These are phyloP conservation scores for Lignosus rhinocerotis DNA, from an alignment of 1,284 basidiomycete genomes.

Conservation along the genomic window DNA sequence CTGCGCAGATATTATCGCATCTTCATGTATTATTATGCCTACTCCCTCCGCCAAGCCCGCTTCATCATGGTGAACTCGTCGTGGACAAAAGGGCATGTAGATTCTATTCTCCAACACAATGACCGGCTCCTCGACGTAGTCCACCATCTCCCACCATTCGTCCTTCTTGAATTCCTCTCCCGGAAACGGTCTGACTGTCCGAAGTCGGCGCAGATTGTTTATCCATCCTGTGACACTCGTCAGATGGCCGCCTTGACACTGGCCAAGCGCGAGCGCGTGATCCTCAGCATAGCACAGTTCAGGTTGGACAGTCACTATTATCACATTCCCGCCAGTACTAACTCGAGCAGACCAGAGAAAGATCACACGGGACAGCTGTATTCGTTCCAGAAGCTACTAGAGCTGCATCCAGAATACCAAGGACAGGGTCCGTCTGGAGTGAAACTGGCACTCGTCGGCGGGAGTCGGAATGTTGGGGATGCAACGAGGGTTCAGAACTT, in stretches of 20 bases:
- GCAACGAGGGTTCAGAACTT: constrained; percentile 68
- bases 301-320: constrained; percentile 48
- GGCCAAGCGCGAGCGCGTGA: constrained; percentile 59
- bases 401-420: constrained; percentile 58
- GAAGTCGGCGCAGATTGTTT: constrained; percentile 59
- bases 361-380: constrained; percentile 84
- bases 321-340: neutral
- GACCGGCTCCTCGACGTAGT: constrained; percentile 49
- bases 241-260: constrained; percentile 70
- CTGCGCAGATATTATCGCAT: constrained; percentile 84
- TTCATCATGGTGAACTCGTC: constrained; percentile 93
- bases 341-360: constrained; percentile 80
- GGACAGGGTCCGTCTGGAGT: constrained; percentile 36
- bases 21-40: constrained; percentile 83
- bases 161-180: constrained; percentile 30
- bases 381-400: constrained; percentile 66
- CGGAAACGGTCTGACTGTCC: constrained; percentile 19
- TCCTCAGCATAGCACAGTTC: constrained; percentile 92
- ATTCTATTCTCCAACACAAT: constrained; percentile 63
- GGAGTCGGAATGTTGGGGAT: constrained; percentile 79
- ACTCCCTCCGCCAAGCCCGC: constrained; percentile 72
- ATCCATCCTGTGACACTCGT: constrained; percentile 90
- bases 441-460: constrained; percentile 79
- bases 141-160: constrained; percentile 34
- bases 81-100: constrained; percentile 91